Evolutionary conservation across 495 filamentous ascomycete genomes (phyloP).

Genomic region (Podospora fimiseda): DNA sequence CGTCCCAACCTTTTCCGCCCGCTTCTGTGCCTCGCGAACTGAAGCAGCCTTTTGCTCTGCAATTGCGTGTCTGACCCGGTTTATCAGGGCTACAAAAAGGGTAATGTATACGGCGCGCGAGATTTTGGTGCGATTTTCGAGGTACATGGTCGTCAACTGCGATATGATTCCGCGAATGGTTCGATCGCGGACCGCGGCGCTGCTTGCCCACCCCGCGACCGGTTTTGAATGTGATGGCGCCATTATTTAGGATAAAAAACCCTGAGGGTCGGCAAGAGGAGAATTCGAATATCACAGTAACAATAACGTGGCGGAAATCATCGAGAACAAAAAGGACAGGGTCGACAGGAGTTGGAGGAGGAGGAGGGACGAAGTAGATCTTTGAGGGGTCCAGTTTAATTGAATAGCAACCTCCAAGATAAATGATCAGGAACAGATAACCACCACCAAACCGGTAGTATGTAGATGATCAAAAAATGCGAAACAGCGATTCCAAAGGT

Average conservation of each 20-base stretch:
- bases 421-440: too few relatives aligned
- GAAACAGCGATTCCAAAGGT: too few relatives aligned
- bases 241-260: slow-evolving; percentile 9
- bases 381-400: too few relatives aligned
- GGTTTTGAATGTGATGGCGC: slow-evolving; percentile 87
- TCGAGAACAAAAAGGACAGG: slow-evolving; percentile 9
- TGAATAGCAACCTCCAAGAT: too few relatives aligned
- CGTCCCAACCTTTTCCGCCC: slow-evolving; percentile 50
- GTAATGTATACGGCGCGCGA: slow-evolving; percentile 87
- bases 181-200: slow-evolving; percentile 49
- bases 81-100: slow-evolving; percentile 80
- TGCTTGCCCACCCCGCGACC: slow-evolving; percentile 27
- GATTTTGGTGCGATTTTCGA: slow-evolving; percentile 78
- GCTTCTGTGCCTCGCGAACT: slow-evolving; percentile 58
- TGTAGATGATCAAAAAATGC: too few relatives aligned
- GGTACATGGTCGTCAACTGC: slow-evolving; percentile 68
- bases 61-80: slow-evolving; percentile 87
- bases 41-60: slow-evolving; percentile 88
- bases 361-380: not conserved
- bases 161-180: slow-evolving; percentile 69
- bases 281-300: slow-evolving; percentile 1
- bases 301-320: slow-evolving; percentile 11
- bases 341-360: not conserved
- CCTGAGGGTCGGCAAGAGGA: too few relatives aligned
- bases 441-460: too few relatives aligned